These are phyloP conservation scores for Themeda triandra DNA, from an alignment of 176 grass and related monocot species.

Conservation along the genomic window DNA sequence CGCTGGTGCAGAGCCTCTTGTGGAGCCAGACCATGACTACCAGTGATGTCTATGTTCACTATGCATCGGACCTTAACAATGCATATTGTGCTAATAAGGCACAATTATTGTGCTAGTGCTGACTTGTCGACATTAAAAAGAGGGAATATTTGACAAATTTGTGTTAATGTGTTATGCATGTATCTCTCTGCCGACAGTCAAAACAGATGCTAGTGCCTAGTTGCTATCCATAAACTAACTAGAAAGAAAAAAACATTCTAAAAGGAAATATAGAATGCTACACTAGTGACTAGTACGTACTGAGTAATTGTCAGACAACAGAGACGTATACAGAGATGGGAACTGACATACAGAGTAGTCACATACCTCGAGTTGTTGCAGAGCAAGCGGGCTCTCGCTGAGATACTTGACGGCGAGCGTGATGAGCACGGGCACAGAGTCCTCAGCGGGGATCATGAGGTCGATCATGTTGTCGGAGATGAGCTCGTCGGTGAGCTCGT, in stretches of 20 bases:
- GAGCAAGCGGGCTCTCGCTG: slow-evolving; percentile 80
- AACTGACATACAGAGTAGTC: not conserved
- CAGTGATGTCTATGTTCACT: not conserved
- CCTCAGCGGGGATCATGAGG: slow-evolving; percentile 97
- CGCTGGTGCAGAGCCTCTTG: not conserved
- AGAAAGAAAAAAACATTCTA: not conserved
- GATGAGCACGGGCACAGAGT: slow-evolving; percentile 92
- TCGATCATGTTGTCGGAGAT: slow-evolving; percentile 99
- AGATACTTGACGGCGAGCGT: slow-evolving; percentile 95
- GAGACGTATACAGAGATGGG: not conserved
- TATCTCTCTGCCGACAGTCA: not conserved
- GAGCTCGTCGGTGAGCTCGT: slow-evolving; percentile 77
- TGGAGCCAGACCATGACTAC: not conserved
- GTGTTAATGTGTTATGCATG: not conserved
- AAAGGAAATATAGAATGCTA: not conserved
- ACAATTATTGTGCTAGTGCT: not conserved
- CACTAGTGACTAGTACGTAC: not conserved
- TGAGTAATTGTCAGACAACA: too few species aligned
- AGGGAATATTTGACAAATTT: not conserved
- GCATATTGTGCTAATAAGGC: not conserved
- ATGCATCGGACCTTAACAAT: slow-evolving; percentile 16
- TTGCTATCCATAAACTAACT: not conserved
- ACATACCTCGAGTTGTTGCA: slow-evolving; percentile 72
- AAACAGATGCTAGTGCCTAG: not conserved
- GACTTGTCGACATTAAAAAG: not conserved